phyloP scores from a whole-genome alignment of 768 basidiomycete genomes.

The Harrya chromipes region DNA sequence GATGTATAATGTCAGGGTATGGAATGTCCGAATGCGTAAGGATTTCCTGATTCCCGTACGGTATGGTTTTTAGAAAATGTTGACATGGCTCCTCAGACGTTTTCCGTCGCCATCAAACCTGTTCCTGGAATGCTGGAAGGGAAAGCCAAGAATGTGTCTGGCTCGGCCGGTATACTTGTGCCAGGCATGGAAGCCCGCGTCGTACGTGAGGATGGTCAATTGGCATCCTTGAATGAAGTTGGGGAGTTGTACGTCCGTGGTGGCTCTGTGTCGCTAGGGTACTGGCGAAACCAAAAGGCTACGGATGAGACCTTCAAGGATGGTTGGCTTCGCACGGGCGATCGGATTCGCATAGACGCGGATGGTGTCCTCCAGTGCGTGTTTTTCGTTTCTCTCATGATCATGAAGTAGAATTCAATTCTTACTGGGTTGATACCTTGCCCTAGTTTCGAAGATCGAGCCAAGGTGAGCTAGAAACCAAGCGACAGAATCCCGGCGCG shows the following conservation, averaged over 20 bases:
- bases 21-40: conserved; percentile 70
- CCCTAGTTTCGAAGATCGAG: conserved; percentile 66
- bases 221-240: conserved; percentile 52
- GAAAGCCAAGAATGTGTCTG: conserved; percentile 36
- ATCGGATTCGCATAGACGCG: conserved; percentile 59
- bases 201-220: conserved; percentile 53
- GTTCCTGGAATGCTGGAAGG: conserved; percentile 45
- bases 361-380: conserved; percentile 65
- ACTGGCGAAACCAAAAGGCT: conserved; percentile 68
- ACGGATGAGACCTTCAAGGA: conserved; percentile 60
- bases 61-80: background rate
- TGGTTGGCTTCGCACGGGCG: conserved; percentile 77
- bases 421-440: background rate
- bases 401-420: background rate
- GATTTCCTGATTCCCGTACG: background rate
- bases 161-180: conserved; percentile 54
- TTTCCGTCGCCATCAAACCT: conserved; percentile 46
- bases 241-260: conserved; percentile 67
- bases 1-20: conserved; percentile 45
- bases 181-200: conserved; percentile 65
- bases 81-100: conserved; percentile 42
- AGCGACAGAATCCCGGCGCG: no score
- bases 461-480: conserved; percentile 48
- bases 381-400: background rate
- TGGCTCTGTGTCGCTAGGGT: conserved; percentile 58